Conservation (phyloP, 1,284 basidiomycete species). For the Trametes pubescens region DNA sequence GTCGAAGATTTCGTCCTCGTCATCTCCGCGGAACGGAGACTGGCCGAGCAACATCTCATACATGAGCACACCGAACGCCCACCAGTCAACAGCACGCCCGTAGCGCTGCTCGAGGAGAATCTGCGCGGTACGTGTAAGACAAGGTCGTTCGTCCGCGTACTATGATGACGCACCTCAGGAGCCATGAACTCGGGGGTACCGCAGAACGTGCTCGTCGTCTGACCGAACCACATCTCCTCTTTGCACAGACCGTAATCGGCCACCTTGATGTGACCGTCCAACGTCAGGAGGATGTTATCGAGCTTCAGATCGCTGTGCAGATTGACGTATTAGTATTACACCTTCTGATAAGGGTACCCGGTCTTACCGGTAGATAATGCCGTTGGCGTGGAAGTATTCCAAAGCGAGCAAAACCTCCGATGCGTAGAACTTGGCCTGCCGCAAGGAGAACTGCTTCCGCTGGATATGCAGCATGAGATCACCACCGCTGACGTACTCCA, state of each 20-base stretch:
- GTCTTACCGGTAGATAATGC: slow-evolving; percentile 89
- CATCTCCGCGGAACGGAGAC: slow-evolving; percentile 98
- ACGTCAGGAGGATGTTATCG: slow-evolving; percentile 96
- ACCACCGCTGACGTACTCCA: slow-evolving; percentile 82
- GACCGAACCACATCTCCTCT: slow-evolving; percentile 98
- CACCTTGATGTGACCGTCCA: slow-evolving; percentile 98
- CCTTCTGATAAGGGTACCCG: not conserved
- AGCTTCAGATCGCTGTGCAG: slow-evolving; percentile 89
- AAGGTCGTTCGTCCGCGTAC: not conserved
- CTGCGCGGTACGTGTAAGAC: slow-evolving; percentile 48
- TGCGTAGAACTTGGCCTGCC: slow-evolving; percentile 97
- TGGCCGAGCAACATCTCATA: slow-evolving; percentile 99
- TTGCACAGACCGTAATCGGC: slow-evolving; percentile 99
- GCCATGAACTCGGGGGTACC: slow-evolving; percentile 99
- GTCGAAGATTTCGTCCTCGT: slow-evolving; percentile 99
- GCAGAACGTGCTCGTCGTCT: slow-evolving; percentile 99
- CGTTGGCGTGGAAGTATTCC: slow-evolving; percentile 98
- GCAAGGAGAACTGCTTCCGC: slow-evolving; percentile 81
- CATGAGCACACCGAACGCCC: slow-evolving; percentile 98
- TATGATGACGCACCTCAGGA: slow-evolving; percentile 78
- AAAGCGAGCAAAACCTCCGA: slow-evolving; percentile 97
- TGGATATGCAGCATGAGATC: slow-evolving; percentile 88
- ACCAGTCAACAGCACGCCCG: slow-evolving; percentile 99
- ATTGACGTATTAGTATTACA: slow-evolving; percentile 7
- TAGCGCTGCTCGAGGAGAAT: slow-evolving; percentile 98